A percentile compares a stretch with the other conserved stretches of the same genome.
Conservation (phyloP, 2,329 filamentous ascomycete genomes). For the Fusarium succisae region DNA sequence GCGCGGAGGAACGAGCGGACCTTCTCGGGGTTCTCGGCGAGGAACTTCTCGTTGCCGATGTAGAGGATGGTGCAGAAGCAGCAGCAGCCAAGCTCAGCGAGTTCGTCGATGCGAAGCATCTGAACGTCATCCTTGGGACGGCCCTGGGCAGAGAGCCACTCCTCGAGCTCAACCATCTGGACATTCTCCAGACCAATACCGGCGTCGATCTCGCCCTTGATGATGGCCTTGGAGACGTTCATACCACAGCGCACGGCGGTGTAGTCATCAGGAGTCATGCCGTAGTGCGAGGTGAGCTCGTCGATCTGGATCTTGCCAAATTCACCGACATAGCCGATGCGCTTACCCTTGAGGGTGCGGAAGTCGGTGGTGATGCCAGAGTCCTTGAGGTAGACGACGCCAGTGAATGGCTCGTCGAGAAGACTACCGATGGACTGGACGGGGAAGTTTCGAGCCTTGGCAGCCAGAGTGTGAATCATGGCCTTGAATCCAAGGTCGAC, state of each 20-base stretch:
- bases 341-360: conserved; percentile 77
- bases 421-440: conserved; percentile 78
- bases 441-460: conserved; percentile 79
- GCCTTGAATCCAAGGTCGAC: conserved; percentile 84
- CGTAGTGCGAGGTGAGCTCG: conserved; percentile 80
- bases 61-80: conserved; percentile 86
- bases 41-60: conserved; percentile 79
- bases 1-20: conserved; percentile 75
- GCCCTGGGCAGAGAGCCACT: conserved; percentile 73
- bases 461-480: conserved; percentile 84
- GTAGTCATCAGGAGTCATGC: conserved; percentile 77
- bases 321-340: conserved; percentile 82
- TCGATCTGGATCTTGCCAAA: conserved; percentile 88
- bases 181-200: conserved; percentile 83
- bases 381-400: conserved; percentile 78
- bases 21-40: conserved; percentile 72
- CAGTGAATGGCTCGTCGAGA: conserved; percentile 82
- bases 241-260: conserved; percentile 81
- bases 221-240: conserved; percentile 83
- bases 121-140: conserved; percentile 74
- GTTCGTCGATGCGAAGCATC: conserved; percentile 84
- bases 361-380: conserved; percentile 81
- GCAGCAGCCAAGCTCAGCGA: conserved; percentile 82
- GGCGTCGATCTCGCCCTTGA: conserved; percentile 76
- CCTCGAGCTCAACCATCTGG: conserved; percentile 83